phyloP scores from a whole-genome alignment of 2,329 filamentous ascomycete species.

The Epichloe amarillans region DNA sequence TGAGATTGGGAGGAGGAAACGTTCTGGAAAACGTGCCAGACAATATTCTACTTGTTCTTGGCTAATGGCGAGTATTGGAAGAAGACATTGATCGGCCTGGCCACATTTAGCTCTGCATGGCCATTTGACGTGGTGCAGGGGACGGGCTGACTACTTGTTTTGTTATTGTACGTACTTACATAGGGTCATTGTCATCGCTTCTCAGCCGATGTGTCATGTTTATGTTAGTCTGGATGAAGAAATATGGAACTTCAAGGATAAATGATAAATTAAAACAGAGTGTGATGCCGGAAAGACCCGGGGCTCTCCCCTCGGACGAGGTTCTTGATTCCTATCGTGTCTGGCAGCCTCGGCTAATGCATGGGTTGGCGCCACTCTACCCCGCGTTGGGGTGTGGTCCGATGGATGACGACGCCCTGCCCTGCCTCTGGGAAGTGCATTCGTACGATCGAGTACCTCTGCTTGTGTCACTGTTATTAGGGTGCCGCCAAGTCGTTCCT shows the following conservation, averaged over 20 bases:
- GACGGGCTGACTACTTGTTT: neutral
- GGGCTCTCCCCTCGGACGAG: no score
- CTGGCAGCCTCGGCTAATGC: neutral
- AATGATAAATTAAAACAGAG: neutral
- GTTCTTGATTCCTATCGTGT: neutral
- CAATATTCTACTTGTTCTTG: neutral
- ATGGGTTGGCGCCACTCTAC: neutral
- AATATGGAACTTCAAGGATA: neutral
- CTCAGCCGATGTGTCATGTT: constrained; percentile 6
- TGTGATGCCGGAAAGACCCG: no score
- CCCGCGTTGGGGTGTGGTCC: neutral
- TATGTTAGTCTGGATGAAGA: neutral
- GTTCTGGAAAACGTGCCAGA: neutral
- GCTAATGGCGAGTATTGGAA: neutral
- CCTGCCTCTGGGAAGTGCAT: neutral
- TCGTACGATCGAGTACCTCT: neutral
- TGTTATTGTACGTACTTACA: constrained; percentile 2
- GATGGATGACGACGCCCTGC: constrained; percentile 1
- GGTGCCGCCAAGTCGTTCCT: neutral
- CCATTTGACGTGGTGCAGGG: neutral
- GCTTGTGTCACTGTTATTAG: no score
- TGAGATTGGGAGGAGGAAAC: neutral
- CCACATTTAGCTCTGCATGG: neutral
- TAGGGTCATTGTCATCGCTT: constrained; percentile 5
- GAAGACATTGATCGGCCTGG: neutral